These are phyloP conservation scores for Aspergillus pseudonomiae DNA, from an alignment of 2,329 filamentous ascomycete species.

Conservation along the genomic window DNA sequence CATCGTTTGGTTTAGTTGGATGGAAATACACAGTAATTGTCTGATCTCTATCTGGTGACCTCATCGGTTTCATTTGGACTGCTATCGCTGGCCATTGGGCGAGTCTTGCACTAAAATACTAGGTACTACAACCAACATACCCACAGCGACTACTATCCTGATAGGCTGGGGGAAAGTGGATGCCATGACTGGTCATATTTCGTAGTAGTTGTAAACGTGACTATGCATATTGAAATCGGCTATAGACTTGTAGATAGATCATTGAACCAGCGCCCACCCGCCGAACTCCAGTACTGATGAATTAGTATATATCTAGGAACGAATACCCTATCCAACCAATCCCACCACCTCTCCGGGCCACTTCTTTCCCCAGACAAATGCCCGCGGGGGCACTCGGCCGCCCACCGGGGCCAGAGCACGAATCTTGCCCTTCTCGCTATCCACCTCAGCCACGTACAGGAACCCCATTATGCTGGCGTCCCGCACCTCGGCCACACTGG, in stretches of 20 bases:
- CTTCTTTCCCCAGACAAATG: constrained; percentile 74
- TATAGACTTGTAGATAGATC: neutral
- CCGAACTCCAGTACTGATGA: constrained; percentile 2
- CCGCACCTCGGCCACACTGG: constrained; percentile 71
- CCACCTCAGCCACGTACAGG: constrained; percentile 88
- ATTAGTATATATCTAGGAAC: neutral
- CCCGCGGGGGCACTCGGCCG: constrained; percentile 75
- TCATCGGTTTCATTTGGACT: neutral
- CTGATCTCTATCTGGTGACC: neutral
- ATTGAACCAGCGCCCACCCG: neutral
- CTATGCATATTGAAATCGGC: too few relatives aligned
- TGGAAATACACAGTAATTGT: neutral
- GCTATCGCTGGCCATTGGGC: too few relatives aligned
- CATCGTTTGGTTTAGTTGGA: neutral
- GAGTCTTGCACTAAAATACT: too few relatives aligned
- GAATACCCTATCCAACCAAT: constrained; percentile 59
- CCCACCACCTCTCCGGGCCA: constrained; percentile 88
- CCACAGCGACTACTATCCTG: too few relatives aligned
- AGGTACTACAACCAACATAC: too few relatives aligned
- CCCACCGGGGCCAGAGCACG: constrained; percentile 82
- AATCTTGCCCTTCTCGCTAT: constrained; percentile 78
- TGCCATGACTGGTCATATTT: too few relatives aligned
- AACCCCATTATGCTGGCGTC: constrained; percentile 89
- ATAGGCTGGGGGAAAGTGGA: too few relatives aligned
- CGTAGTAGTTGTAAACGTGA: too few relatives aligned